Percentiles rank a stretch among this genome's conserved stretches.
Conservation (phyloP, 2,329 filamentous ascomycete genomes). For the Arthrobotrys entomopaga region DNA sequence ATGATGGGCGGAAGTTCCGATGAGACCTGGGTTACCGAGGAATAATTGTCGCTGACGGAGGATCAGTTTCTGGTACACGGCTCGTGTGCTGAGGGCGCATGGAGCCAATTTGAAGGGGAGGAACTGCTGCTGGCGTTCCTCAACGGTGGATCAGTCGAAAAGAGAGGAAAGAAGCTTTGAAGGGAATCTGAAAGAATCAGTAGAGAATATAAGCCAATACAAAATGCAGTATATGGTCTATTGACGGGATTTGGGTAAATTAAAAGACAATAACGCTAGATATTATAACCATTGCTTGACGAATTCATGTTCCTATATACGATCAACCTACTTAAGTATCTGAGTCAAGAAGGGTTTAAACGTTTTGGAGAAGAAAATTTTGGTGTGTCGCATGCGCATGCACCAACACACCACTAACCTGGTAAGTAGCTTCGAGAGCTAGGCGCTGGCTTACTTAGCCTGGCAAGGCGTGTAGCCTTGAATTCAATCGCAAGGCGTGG, state of each 20-base stretch:
- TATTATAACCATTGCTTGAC: background rate
- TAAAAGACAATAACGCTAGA: background rate
- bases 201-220: no score
- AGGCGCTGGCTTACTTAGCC: no score
- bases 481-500: no score
- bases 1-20: conserved; percentile 5
- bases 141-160: conserved; percentile 10
- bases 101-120: conserved; percentile 54
- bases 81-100: conserved; percentile 51
- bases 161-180: background rate
- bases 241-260: no score
- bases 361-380: conserved; percentile 1
- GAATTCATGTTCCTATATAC: background rate
- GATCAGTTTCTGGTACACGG: conserved; percentile 24
- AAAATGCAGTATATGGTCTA: no score
- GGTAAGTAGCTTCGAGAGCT: no score
- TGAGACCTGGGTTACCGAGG: conserved; percentile 20
- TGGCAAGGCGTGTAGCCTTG: no score
- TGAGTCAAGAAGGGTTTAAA: background rate
- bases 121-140: conserved; percentile 49
- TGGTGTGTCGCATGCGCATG: conserved; percentile 18
- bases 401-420: conserved; percentile 2
- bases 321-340: background rate
- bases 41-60: conserved; percentile 23
- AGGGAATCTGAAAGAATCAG: no score